These are phyloP conservation scores for Crithidia acanthocephali DNA, from an alignment of 208 protist genomes.

Conservation along the genomic window DNA sequence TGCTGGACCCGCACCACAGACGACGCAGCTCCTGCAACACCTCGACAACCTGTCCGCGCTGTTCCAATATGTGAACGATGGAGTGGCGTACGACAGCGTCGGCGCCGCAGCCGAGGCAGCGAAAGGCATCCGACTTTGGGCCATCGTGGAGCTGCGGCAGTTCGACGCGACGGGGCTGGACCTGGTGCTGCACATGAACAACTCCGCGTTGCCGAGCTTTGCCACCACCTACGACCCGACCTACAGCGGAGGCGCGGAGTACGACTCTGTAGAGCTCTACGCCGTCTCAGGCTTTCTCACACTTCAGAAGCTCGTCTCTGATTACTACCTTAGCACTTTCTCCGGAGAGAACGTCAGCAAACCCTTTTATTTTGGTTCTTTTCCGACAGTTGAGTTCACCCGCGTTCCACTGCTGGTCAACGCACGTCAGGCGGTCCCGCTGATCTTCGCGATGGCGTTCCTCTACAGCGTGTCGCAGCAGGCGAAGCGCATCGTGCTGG, in stretches of 20 bases:
- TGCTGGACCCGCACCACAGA: conserved; percentile 32
- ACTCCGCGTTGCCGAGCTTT: conserved; percentile 32
- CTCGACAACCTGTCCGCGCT: conserved; percentile 25
- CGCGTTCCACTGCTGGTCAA: conserved; percentile 39
- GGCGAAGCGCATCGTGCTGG: conserved; percentile 72
- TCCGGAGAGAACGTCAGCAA: neutral
- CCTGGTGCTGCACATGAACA: conserved; percentile 44
- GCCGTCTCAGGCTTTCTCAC: conserved; percentile 66
- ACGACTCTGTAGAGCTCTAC: conserved; percentile 67
- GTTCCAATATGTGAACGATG: conserved; percentile 46
- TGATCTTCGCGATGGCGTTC: conserved; percentile 69
- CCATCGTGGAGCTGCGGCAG: conserved; percentile 21
- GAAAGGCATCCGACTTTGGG: conserved; percentile 11
- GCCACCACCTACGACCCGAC: conserved; percentile 14
- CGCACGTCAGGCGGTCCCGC: conserved; percentile 35
- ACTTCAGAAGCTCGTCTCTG: conserved; percentile 57
- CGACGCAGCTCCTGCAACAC: conserved; percentile 33
- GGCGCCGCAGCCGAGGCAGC: neutral
- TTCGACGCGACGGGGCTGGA: conserved; percentile 7
- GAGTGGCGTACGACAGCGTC: conserved; percentile 12
- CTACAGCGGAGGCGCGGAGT: conserved; percentile 45
- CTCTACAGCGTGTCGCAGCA: conserved; percentile 73
- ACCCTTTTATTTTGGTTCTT: conserved; percentile 38
- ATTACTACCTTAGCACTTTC: conserved; percentile 44
- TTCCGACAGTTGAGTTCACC: conserved; percentile 31